A percentile compares a stretch with the other conserved stretches of the same genome.
These are phyloP conservation scores for Quercus agrifolia DNA, from an alignment of 306 rosid species.

Conservation along the genomic window DNA sequence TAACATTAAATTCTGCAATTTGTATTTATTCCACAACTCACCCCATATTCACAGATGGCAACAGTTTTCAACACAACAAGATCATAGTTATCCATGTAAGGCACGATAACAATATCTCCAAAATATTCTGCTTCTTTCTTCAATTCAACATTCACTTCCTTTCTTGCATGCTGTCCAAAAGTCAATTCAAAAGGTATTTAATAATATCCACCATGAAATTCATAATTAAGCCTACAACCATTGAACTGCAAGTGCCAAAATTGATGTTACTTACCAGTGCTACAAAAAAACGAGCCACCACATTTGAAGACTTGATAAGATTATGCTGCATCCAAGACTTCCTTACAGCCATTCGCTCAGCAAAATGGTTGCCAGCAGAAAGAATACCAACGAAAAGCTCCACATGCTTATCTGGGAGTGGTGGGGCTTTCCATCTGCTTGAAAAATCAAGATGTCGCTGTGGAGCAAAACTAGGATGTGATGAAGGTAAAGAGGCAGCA, in stretches of 20 bases:
- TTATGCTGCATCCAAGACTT: slow-evolving; percentile 95
- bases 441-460: slow-evolving; percentile 76
- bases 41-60: slow-evolving; percentile 97
- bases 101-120: slow-evolving; percentile 90
- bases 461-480: slow-evolving; percentile 84
- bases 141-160: slow-evolving; percentile 67
- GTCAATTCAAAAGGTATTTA: slow-evolving; percentile 18
- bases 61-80: slow-evolving; percentile 94
- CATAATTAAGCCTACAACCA: neutral
- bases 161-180: slow-evolving; percentile 61
- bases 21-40: slow-evolving; percentile 37
- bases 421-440: slow-evolving; percentile 67
- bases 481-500: slow-evolving; percentile 80
- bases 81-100: slow-evolving; percentile 95
- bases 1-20: neutral
- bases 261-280: slow-evolving; percentile 67
- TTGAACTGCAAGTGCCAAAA: slow-evolving; percentile 4
- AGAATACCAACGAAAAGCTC: slow-evolving; percentile 85
- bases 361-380: slow-evolving; percentile 97
- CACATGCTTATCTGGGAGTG: slow-evolving; percentile 44
- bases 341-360: slow-evolving; percentile 93
- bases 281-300: slow-evolving; percentile 87
- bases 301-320: slow-evolving; percentile 67
- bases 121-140: slow-evolving; percentile 91
- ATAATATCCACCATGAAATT: slow-evolving; percentile 5